Base-by-base conservation (phyloP, 2,329 filamentous ascomycete species). In the Tolypocladium capitatum region DNA sequence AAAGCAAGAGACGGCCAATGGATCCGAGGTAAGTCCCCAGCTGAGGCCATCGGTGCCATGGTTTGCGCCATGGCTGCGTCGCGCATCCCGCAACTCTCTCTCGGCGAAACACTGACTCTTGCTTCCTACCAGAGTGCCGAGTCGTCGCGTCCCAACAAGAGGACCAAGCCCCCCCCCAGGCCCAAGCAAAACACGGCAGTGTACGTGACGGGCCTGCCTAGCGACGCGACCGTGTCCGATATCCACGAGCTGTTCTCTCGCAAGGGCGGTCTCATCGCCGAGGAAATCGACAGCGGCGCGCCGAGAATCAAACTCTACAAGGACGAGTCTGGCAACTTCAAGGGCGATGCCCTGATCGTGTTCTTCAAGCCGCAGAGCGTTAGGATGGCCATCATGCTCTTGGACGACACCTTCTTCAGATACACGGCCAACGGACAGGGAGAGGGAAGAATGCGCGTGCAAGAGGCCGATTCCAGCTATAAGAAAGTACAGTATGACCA, bases 331-430 rank as follows among this genome's bases (percentile, higher is more conserved):
- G 92, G 89, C 20, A 78, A 80, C 16, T 94, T 95, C 74, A 97
- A 96, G 62, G 92, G 92, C 51, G 90, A 97, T 61, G 90, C 87
- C 2, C 74, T 98, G 31, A 73, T 98, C 47, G 86, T 97, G 33
- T 98, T 94, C 68, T 96, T 95, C 75, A 87, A 92, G 57, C 85
- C 89, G 0, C 89, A 94, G 61, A 94, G 86, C n/a, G 91, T 98
- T 49, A 72, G 84, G 38, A 83, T 89, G 69, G 87, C 87, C 41
- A 85, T 91, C 54, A 80, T 83, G 69, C 74, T 92, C 58, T 74
- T 88, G 13, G 86, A 94, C 63, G 86, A 89, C 58, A 84, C 83
- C 5, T 81, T 89, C 55, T 92, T 97, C 58, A 77, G 91, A 49
- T 73, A 85, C 50, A 70, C 70, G 0, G 51, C 70, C 2, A 70